Evolutionary conservation across 164 flowering plant species (phyloP).

Genomic region (Euptelea pleiosperma): DNA sequence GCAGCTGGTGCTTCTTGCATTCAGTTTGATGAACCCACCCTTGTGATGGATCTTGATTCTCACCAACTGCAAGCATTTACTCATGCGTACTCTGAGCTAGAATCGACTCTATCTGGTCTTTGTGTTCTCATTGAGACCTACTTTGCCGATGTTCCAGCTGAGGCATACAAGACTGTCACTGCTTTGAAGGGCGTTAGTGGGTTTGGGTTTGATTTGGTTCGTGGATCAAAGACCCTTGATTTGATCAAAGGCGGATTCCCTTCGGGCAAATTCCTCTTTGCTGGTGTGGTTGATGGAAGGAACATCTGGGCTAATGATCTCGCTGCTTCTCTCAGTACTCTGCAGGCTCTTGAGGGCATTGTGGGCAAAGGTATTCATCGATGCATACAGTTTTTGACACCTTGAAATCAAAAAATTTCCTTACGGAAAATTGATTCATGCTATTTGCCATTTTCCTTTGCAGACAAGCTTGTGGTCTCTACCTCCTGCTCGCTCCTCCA

Average conservation of each 20-base stretch:
- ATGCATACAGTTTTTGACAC: neutral
- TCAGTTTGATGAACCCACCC: constrained; percentile 88
- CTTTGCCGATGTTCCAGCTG: constrained; percentile 84
- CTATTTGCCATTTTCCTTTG: constrained; percentile 7
- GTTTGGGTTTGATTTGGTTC: constrained; percentile 79
- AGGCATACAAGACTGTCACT: constrained; percentile 64
- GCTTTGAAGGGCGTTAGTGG: constrained; percentile 68
- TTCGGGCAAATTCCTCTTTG: constrained; percentile 69
- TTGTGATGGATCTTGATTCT: constrained; percentile 74
- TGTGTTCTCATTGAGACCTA: constrained; percentile 78
- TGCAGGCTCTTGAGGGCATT: constrained; percentile 60
- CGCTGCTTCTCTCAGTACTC: constrained; percentile 55
- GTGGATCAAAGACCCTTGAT: constrained; percentile 72
- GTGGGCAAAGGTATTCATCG: constrained; percentile 71
- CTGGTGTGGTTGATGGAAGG: constrained; percentile 97
- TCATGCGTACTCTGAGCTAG: constrained; percentile 66
- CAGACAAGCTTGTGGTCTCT: constrained; percentile 88
- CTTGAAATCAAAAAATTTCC: neutral
- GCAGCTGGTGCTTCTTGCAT: constrained; percentile 88
- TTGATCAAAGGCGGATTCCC: constrained; percentile 73
- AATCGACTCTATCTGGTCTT: constrained; percentile 64
- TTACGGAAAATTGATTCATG: neutral
- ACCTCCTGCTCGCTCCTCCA: constrained; percentile 96
- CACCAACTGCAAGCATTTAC: constrained; percentile 72
- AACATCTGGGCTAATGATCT: constrained; percentile 98